phyloP scores from a whole-genome alignment of 768 basidiomycete species.

The Russula abietina region DNA sequence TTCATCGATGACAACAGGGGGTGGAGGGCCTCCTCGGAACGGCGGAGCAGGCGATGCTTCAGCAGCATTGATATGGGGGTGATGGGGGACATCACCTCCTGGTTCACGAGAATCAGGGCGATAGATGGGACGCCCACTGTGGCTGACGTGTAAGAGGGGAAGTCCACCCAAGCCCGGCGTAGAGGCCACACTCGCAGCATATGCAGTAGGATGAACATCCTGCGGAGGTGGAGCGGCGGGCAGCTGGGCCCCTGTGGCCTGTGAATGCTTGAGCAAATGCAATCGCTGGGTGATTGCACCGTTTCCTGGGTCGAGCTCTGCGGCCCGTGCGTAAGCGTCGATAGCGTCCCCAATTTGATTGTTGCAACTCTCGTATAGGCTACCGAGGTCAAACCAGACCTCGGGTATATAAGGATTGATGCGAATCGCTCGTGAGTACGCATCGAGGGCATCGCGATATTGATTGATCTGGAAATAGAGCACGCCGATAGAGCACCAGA shows the following conservation, averaged over 20 bases:
- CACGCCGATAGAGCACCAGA: conserved; percentile 99
- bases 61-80: conserved; percentile 43
- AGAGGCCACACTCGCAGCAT: conserved; percentile 76
- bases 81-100: conserved; percentile 40
- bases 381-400: conserved; percentile 97
- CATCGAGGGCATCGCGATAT: conserved; percentile 96
- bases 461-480: conserved; percentile 99
- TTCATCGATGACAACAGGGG: conserved; percentile 76
- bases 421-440: conserved; percentile 96
- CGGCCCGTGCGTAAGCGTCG: conserved; percentile 93
- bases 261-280: conserved; percentile 70
- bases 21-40: conserved; percentile 78
- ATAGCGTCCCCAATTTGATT: conserved; percentile 99
- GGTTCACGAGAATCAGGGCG: conserved; percentile 65
- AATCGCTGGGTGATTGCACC: conserved; percentile 75
- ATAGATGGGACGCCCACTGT: conserved; percentile 42
- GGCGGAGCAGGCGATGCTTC: conserved; percentile 68
- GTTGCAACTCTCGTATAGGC: conserved; percentile 96
- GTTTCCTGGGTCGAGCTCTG: conserved; percentile 88
- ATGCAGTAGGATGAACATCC: conserved; percentile 94
- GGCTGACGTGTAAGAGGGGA: conserved; percentile 52
- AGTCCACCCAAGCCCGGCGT: conserved; percentile 58
- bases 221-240: conserved; percentile 89
- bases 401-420: conserved; percentile 96
- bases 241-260: conserved; percentile 63